Percentiles rank a stretch among this genome's conserved stretches.
These are phyloP conservation scores for Mycena kentingensis DNA, from an alignment of 768 basidiomycete species.

Conservation along the genomic window DNA sequence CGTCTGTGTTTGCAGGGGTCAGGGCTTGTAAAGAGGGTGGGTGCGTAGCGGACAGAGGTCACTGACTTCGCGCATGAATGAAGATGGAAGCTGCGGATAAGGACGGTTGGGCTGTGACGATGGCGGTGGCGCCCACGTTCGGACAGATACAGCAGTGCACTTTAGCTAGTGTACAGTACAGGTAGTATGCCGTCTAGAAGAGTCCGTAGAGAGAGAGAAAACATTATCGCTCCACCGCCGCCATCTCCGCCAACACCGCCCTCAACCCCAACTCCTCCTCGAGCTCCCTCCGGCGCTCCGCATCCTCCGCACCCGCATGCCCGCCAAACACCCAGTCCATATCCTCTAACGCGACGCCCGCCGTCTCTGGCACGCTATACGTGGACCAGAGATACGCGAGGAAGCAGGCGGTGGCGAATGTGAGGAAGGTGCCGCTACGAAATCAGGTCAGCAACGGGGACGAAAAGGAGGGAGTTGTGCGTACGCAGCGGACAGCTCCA, in stretches of 20 bases:
- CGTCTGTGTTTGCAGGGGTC: not conserved
- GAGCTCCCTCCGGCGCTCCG: constrained; percentile 51
- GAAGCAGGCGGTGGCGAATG: constrained; percentile 66
- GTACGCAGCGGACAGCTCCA: constrained; percentile 61
- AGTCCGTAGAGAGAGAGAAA: no score
- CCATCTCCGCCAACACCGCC: constrained; percentile 44
- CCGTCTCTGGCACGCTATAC: constrained; percentile 72
- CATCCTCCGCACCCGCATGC: constrained; percentile 58
- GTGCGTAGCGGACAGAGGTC: no score
- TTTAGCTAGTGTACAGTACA: no score
- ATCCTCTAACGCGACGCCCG: constrained; percentile 74
- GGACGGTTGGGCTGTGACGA: no score
- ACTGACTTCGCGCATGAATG: no score
- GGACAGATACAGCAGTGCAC: no score
- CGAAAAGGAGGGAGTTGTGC: constrained; percentile 11
- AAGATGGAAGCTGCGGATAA: no score
- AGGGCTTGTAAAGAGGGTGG: no score
- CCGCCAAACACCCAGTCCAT: constrained; percentile 70
- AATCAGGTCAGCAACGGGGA: not conserved
- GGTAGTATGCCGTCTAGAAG: no score
- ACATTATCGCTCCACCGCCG: no score
- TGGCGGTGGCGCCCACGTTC: no score
- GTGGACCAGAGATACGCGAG: constrained; percentile 73
- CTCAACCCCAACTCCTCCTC: constrained; percentile 58
- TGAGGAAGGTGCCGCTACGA: constrained; percentile 64